Conservation (phyloP, 2,329 filamentous ascomycete genomes). For the Dactylella cylindrospora region DNA sequence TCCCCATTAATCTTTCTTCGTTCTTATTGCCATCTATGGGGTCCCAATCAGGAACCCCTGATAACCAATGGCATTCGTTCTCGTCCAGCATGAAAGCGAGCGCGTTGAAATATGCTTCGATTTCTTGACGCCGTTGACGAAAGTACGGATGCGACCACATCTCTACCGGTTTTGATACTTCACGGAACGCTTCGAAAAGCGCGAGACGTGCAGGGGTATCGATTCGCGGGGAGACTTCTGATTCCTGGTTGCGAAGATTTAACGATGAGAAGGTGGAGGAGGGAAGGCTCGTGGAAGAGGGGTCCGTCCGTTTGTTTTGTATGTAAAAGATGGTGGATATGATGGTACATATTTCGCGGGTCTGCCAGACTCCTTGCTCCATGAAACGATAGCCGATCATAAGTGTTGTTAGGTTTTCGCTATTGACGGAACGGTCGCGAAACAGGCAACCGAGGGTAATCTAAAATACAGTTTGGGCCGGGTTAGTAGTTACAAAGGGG, state of each 20-base stretch:
- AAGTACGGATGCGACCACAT: too few species aligned
- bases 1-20: too few species aligned
- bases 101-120: constrained; percentile 9
- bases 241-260: not conserved
- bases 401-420: not conserved
- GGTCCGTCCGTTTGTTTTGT: constrained; percentile 8
- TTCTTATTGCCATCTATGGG: not conserved
- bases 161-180: too few species aligned
- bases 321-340: constrained; percentile 31
- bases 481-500: constrained; percentile 6
- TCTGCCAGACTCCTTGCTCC: constrained; percentile 11
- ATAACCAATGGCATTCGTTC: not conserved
- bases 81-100: not conserved
- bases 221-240: constrained; percentile 8
- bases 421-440: not conserved
- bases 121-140: not conserved
- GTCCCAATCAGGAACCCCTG: constrained; percentile 15
- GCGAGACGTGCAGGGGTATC: constrained; percentile 14
- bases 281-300: too few species aligned
- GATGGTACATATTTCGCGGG: constrained; percentile 16
- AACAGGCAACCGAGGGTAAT: not conserved
- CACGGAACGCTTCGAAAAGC: not conserved
- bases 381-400: constrained; percentile 9
- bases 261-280: too few species aligned
- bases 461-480: not conserved